These are phyloP conservation scores for Parafenestella ontariensis DNA, from an alignment of 2,329 filamentous ascomycete genomes.

Conservation along the genomic window DNA sequence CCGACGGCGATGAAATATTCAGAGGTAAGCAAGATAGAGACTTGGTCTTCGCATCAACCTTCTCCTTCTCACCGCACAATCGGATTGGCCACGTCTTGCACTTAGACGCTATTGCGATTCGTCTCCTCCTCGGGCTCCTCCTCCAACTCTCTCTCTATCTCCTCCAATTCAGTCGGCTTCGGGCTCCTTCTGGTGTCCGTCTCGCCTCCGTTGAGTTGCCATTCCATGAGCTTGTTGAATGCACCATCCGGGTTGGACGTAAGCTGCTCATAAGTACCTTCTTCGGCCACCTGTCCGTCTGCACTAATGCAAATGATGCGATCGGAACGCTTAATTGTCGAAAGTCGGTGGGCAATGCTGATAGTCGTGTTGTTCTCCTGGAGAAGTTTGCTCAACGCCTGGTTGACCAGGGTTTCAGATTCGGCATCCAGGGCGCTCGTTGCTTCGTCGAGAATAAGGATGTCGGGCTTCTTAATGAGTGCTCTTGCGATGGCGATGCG, in stretches of 20 bases:
- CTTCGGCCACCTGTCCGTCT: constrained; percentile 89
- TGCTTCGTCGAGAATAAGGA: constrained; percentile 92
- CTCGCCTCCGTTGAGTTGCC: constrained; percentile 93
- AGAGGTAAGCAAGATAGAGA: not conserved
- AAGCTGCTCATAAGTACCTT: constrained; percentile 81
- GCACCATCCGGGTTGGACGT: constrained; percentile 77
- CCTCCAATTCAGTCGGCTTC: constrained; percentile 56
- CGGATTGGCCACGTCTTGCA: not conserved
- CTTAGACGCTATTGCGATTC: constrained; percentile 23
- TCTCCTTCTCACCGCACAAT: not conserved
- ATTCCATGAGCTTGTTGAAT: constrained; percentile 97
- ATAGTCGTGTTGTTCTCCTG: constrained; percentile 93
- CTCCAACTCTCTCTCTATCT: constrained; percentile 56
- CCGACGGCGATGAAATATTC: not conserved
- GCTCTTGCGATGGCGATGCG: constrained; percentile 96
- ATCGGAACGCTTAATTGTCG: constrained; percentile 95
- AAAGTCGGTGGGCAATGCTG: constrained; percentile 93
- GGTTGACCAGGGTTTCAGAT: constrained; percentile 94
- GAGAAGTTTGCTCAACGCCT: constrained; percentile 81
- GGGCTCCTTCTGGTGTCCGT: constrained; percentile 37
- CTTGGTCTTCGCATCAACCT: not conserved
- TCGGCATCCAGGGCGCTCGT: constrained; percentile 96
- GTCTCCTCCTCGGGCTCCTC: constrained; percentile 47
- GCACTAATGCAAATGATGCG: constrained; percentile 89
- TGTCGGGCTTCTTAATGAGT: constrained; percentile 93